Evolutionary conservation across 257 asterid species (phyloP), one percentile per base, ranked within the genome.

Genomic region (Perilla frutescens): DNA sequence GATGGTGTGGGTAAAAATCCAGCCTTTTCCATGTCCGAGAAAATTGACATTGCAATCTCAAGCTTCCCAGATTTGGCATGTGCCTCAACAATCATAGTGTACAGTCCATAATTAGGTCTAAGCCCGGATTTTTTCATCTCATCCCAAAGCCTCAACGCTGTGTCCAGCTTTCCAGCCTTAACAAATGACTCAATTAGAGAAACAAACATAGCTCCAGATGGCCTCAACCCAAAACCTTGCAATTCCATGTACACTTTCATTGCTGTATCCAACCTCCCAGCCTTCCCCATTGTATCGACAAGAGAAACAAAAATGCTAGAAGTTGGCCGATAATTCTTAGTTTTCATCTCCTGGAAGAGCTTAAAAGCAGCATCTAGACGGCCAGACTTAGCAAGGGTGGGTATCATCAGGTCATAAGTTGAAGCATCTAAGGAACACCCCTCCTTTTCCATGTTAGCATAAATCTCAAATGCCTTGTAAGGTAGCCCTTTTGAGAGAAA

Each of bases 1-100:
- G 99, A 90, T 12, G 99, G 98, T 32, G 97, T 92, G 20, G 99
- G 98, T 69, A 95, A 81, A 82, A 90, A 95, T 66, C 99, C 99
- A 45, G 93, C 97, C 67, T 77, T 88, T 75, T 92, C 98, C 99
- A 95, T 95, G 71, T 92, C 99, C 4, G 94, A 74, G 82, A 95
- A 95, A 59, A 89, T 85, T 39, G 96, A 86, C 96, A 86, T 90
- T 10, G 99, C 99, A 72, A 82, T 82, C 74, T 90, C 99, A 45
- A 95, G 96, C 82, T 95, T 95, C 64, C 99, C 97, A 11, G 99
- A 92, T 84, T 90, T 95, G 29, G 98, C 98, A 75, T 92, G 98
- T 60, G 96, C 87, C 82, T 95, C 99, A 43, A 95, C 92, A 75
- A 94, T 85, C 89, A 88, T 84, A 8, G 97, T 94, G 73, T 91